A percentile compares a stretch with the other conserved stretches of the same genome.
Conservation (phyloP, 257 asterid species). For the Knoxia roxburghii region DNA sequence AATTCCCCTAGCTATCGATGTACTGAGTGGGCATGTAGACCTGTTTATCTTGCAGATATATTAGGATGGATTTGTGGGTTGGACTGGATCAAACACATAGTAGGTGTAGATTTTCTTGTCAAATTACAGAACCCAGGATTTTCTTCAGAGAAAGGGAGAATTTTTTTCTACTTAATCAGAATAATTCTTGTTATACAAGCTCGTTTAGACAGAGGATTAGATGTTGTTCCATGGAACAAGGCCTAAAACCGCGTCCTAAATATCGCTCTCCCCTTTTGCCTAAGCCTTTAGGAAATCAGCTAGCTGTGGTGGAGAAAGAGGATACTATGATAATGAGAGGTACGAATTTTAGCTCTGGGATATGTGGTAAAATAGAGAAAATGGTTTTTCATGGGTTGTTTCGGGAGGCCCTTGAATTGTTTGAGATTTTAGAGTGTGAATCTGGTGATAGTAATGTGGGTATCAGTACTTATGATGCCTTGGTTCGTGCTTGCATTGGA, state of each 20-base stretch:
- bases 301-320: slow-evolving; percentile 20
- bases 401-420: slow-evolving; percentile 64
- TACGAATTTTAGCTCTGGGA: slow-evolving; percentile 24
- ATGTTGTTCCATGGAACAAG: slow-evolving; percentile 44
- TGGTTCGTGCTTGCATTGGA: slow-evolving; percentile 71
- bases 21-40: background rate
- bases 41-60: background rate
- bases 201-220: slow-evolving; percentile 26
- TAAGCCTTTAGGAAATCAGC: slow-evolving; percentile 27
- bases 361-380: slow-evolving; percentile 67
- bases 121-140: slow-evolving; percentile 28
- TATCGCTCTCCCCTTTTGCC: slow-evolving; percentile 46
- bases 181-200: slow-evolving; percentile 15
- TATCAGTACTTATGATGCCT: slow-evolving; percentile 56
- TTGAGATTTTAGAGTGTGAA: slow-evolving; percentile 59
- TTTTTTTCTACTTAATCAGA: slow-evolving; percentile 23
- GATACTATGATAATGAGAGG: slow-evolving; percentile 15
- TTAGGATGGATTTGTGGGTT: slow-evolving; percentile 46
- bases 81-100: slow-evolving; percentile 49
- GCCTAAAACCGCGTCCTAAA: slow-evolving; percentile 43
- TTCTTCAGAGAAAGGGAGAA: slow-evolving; percentile 25
- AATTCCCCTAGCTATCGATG: background rate
- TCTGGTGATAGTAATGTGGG: slow-evolving; percentile 26
- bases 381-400: slow-evolving; percentile 54
- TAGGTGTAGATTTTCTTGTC: slow-evolving; percentile 37